Conservation (phyloP, 2,329 filamentous ascomycete species). For the Aspergillus alliaceus region DNA sequence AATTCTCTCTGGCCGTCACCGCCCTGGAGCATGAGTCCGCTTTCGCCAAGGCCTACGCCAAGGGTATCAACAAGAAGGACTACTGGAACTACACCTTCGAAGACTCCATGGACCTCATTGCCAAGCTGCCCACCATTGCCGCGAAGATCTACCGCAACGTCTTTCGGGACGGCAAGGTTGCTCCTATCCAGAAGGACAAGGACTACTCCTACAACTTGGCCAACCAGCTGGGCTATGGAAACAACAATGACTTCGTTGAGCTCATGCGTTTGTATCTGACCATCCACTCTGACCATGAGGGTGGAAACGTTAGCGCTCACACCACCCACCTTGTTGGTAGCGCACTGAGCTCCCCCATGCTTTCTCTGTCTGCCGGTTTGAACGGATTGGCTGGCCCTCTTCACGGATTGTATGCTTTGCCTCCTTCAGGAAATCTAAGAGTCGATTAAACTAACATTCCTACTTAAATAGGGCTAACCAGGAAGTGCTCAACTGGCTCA, state of each 20-base stretch:
- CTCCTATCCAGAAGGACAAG: conserved; percentile 95
- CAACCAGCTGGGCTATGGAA: conserved; percentile 96
- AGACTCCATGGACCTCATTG: conserved; percentile 99
- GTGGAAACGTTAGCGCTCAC: conserved; percentile 97
- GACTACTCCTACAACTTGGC: conserved; percentile 99
- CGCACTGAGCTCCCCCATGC: conserved; percentile 94
- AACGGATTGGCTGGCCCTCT: conserved; percentile 98
- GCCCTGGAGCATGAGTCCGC: conserved; percentile 97
- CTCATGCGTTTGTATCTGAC: conserved; percentile 98
- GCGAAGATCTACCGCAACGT: conserved; percentile 99
- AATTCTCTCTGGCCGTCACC: conserved; percentile 96
- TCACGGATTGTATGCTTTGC: conserved; percentile 70
- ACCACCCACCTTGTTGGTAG: conserved; percentile 97
- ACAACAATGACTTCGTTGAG: conserved; percentile 96
- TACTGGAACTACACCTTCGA: conserved; percentile 99
- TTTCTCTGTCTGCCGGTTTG: conserved; percentile 92
- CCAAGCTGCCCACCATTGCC: conserved; percentile 97
- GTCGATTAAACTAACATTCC: conserved; percentile 17
- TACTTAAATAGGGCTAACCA: conserved; percentile 71
- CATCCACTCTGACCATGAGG: conserved; percentile 99
- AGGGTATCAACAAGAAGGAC: conserved; percentile 98
- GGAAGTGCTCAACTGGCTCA: conserved; percentile 98
- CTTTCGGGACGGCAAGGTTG: conserved; percentile 99
- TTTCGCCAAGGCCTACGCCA: conserved; percentile 98
- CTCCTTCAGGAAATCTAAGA: not conserved